Conservation (phyloP, 371 early-diverging fungal genomes). For the Furculomyces boomerangus region DNA sequence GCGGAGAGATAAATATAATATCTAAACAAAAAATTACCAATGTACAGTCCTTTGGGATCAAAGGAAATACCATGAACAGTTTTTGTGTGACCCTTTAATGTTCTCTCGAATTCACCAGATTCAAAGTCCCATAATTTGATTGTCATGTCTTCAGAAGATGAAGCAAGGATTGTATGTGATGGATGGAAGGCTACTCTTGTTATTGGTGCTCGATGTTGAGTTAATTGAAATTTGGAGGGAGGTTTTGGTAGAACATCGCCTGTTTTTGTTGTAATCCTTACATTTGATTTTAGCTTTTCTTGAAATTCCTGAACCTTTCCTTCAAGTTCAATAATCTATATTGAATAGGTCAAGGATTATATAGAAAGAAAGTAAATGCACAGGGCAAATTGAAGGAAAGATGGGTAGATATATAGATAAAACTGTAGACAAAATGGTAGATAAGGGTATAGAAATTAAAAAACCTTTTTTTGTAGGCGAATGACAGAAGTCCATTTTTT, state of each 20-base stretch:
- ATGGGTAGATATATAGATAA: not conserved
- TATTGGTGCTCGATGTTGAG: conserved; percentile 65
- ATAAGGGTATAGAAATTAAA: not conserved
- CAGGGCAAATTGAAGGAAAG: not conserved
- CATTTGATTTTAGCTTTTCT: conserved; percentile 49
- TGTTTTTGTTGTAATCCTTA: conserved; percentile 32
- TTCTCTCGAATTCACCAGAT: conserved; percentile 71
- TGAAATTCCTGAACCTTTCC: conserved; percentile 50
- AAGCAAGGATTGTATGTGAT: conserved; percentile 56
- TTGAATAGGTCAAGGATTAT: not conserved
- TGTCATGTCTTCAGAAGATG: conserved; percentile 80
- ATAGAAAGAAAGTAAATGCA: not conserved
- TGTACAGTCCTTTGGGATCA: conserved; percentile 48
- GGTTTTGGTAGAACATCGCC: conserved; percentile 66
- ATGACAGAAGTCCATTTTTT: conserved; percentile 91
- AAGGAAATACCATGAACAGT: conserved; percentile 69
- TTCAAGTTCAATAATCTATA: conserved; percentile 81
- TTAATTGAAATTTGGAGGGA: conserved; percentile 50
- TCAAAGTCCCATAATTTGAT: conserved; percentile 86
- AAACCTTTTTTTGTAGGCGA: conserved; percentile 74
- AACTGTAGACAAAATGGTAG: not conserved
- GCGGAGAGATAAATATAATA: no score
- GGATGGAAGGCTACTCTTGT: conserved; percentile 80
- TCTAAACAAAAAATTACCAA: not conserved
- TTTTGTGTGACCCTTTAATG: conserved; percentile 86